Evolutionary conservation across 108 stramenopile species (phyloP).

Genomic region (Nitzschia sp.): DNA sequence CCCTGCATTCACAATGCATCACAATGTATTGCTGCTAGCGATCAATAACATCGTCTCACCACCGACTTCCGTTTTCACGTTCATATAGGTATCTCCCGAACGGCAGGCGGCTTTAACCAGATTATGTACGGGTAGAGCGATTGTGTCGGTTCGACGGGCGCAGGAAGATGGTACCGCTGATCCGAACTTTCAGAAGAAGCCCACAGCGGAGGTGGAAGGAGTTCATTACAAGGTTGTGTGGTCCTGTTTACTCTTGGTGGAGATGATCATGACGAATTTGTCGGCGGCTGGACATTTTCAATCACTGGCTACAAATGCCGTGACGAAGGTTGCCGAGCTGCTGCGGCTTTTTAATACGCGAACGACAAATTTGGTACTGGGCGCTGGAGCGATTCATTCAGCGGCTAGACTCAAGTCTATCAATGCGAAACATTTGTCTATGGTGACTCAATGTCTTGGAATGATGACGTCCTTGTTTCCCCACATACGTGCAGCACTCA

Average conservation of each 20-base stretch:
- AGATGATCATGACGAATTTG: slow-evolving; percentile 87
- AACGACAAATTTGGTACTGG: slow-evolving; percentile 90
- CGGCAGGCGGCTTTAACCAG: slow-evolving; percentile 75
- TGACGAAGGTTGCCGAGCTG: slow-evolving; percentile 85
- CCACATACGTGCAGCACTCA: slow-evolving; percentile 90
- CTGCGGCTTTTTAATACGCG: slow-evolving; percentile 92
- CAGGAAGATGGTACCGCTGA: slow-evolving; percentile 19
- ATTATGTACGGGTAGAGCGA: slow-evolving; percentile 78
- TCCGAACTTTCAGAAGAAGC: slow-evolving; percentile 50
- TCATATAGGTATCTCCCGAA: slow-evolving; percentile 70
- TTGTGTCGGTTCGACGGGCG: background rate
- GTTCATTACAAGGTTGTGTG: slow-evolving; percentile 88
- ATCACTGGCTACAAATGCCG: slow-evolving; percentile 82
- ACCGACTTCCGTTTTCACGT: too few relatives aligned
- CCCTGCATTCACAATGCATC: background rate
- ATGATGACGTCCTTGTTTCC: slow-evolving; percentile 87
- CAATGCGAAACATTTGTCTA: slow-evolving; percentile 93
- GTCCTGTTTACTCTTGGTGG: slow-evolving; percentile 92
- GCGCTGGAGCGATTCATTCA: slow-evolving; percentile 93
- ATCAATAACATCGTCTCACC: background rate
- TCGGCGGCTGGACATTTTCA: slow-evolving; percentile 83
- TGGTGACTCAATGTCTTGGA: slow-evolving; percentile 90
- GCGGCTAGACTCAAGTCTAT: slow-evolving; percentile 89
- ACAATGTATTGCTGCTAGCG: background rate
- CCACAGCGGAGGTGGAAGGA: slow-evolving; percentile 84